Evolutionary conservation across 1,284 basidiomycete species (phyloP).

Genomic region (Sphagnurus paluster): DNA sequence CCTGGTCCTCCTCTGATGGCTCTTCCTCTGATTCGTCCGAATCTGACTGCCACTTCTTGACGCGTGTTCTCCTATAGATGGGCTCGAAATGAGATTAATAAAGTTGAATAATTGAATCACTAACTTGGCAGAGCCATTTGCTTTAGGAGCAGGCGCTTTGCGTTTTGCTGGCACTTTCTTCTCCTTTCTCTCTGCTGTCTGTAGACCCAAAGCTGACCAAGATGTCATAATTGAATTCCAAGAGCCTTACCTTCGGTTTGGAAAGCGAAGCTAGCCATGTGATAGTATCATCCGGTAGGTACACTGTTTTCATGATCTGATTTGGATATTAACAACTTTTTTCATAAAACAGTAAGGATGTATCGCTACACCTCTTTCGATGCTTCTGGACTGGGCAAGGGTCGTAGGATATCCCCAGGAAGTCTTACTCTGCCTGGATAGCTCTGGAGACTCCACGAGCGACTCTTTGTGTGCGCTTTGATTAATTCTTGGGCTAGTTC

Average conservation of each 20-base stretch:
- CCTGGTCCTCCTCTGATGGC: slow-evolving; percentile 20
- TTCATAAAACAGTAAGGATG: background rate
- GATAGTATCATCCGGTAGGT: slow-evolving; percentile 61
- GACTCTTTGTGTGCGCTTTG: slow-evolving; percentile 62
- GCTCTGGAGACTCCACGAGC: slow-evolving; percentile 77
- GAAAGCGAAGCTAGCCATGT: slow-evolving; percentile 52
- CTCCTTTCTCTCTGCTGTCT: slow-evolving; percentile 42
- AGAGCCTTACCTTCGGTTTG: slow-evolving; percentile 32
- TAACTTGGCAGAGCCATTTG: slow-evolving; percentile 43
- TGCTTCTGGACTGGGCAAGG: slow-evolving; percentile 61
- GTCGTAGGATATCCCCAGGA: slow-evolving; percentile 80
- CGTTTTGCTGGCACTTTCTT: slow-evolving; percentile 39
- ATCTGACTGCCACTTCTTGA: slow-evolving; percentile 30
- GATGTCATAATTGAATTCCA: too few relatives aligned
- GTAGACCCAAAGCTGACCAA: too few relatives aligned
- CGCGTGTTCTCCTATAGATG: slow-evolving; percentile 30
- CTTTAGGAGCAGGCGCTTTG: slow-evolving; percentile 36
- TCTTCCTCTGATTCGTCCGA: slow-evolving; percentile 33
- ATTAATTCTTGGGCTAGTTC: slow-evolving; percentile 91
- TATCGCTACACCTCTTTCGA: slow-evolving; percentile 51
- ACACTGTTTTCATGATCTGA: slow-evolving; percentile 64
- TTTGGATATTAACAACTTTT: slow-evolving; percentile 2
- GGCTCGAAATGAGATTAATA: background rate
- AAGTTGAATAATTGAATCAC: slow-evolving; percentile 10
- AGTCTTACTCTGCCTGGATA: slow-evolving; percentile 83